Percentiles rank a stretch among this genome's conserved stretches.
Conservation (phyloP, 192 early-diverging fungal genomes). For the Jimgerdemannia flammicorona region DNA sequence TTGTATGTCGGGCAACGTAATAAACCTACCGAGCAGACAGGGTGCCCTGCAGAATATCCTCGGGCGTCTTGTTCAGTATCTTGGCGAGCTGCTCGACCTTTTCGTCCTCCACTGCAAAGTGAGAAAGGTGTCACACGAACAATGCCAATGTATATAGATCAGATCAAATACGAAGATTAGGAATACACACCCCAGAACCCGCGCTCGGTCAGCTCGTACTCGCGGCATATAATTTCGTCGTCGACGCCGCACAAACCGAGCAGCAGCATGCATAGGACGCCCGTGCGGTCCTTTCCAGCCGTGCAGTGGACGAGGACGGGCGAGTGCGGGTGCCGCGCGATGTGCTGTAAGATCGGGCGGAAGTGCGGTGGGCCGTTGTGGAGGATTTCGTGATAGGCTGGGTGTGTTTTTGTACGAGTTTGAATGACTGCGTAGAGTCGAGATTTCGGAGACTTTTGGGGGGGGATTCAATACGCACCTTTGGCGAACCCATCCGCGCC, state of each 20-base stretch:
- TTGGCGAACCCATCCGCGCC: slow-evolving; percentile 47
- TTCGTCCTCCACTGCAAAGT: neutral
- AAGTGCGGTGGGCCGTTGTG: slow-evolving; percentile 37
- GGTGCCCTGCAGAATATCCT: neutral
- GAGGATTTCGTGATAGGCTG: slow-evolving; percentile 43
- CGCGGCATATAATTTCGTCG: slow-evolving; percentile 62
- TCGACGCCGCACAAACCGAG: slow-evolving; percentile 59
- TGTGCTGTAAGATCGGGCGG: slow-evolving; percentile 40
- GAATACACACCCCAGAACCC: slow-evolving; percentile 31
- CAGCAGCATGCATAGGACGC: slow-evolving; percentile 54
- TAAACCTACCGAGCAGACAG: too few species aligned
- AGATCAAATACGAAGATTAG: neutral
- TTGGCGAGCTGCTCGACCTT: neutral
- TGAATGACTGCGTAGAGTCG: neutral
- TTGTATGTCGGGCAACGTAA: too few species aligned
- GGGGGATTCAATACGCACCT: slow-evolving; percentile 4
- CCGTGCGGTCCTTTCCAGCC: slow-evolving; percentile 69
- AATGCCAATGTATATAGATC: too few species aligned
- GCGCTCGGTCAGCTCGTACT: slow-evolving; percentile 58
- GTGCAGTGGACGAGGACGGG: slow-evolving; percentile 68
- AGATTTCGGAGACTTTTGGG: too few species aligned
- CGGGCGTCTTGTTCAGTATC: neutral
- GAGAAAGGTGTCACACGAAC: too few species aligned
- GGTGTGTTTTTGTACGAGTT: neutral
- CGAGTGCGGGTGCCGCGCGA: slow-evolving; percentile 32